Percentiles rank a stretch among this genome's conserved stretches.
phyloP scores from a whole-genome alignment of 225 moss, liverwort and hornwort genomes.

The Rhytidiadelphus loreus region DNA sequence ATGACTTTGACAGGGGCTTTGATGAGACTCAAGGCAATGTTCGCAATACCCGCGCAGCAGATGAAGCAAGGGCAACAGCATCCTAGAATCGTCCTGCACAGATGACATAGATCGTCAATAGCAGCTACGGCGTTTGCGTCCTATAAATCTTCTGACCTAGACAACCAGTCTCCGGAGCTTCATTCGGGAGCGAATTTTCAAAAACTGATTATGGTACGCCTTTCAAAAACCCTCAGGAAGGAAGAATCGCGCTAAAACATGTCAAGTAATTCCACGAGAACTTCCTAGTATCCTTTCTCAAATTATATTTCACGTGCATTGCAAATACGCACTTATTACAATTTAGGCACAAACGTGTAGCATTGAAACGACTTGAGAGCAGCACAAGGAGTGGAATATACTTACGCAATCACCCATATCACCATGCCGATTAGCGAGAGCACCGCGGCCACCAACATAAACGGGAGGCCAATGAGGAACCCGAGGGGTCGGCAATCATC shows the following conservation, averaged over 20 bases:
- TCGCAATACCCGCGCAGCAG: constrained; percentile 33
- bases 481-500: constrained; percentile 68
- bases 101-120: neutral
- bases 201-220: neutral
- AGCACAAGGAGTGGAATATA: neutral
- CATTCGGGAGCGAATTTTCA: neutral
- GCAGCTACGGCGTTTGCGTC: neutral
- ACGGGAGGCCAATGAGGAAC: constrained; percentile 78
- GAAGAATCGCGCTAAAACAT: neutral
- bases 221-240: neutral
- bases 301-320: neutral
- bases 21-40: constrained; percentile 21
- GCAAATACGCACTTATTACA: neutral
- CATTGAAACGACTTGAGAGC: neutral
- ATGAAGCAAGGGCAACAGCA: constrained; percentile 35
- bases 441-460: constrained; percentile 64
- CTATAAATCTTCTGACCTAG: neutral
- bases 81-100: constrained; percentile 20
- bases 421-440: constrained; percentile 66
- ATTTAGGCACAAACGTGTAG: neutral
- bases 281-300: neutral
- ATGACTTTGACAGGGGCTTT: constrained; percentile 29
- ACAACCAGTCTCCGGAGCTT: neutral
- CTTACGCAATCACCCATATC: constrained; percentile 90
- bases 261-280: neutral